These are phyloP conservation scores for Vitis riparia DNA, from an alignment of 164 flowering plant genomes.

Conservation along the genomic window DNA sequence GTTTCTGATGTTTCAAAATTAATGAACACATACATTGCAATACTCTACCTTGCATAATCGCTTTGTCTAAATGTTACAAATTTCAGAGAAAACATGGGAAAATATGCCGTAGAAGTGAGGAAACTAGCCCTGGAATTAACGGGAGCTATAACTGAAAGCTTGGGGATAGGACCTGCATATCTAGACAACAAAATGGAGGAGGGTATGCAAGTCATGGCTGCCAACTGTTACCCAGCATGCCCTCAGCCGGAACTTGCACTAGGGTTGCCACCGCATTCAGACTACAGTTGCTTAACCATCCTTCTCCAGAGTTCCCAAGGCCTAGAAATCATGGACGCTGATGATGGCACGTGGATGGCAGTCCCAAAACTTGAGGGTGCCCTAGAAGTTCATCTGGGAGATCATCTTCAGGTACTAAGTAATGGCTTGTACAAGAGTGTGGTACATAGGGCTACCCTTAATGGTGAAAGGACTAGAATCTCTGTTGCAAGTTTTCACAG, in stretches of 20 bases:
- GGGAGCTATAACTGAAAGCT: constrained; percentile 44
- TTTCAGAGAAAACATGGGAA: constrained; percentile 54
- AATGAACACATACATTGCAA: too few relatives aligned
- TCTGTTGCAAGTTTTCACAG: constrained; percentile 52
- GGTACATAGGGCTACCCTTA: constrained; percentile 45
- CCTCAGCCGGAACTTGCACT: constrained; percentile 36
- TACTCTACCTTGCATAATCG: background rate
- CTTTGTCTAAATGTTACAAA: background rate
- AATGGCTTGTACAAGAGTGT: constrained; percentile 53
- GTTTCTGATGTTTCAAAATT: too few relatives aligned
- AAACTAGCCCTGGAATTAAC: constrained; percentile 34
- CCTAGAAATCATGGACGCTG: constrained; percentile 33
- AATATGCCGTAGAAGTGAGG: constrained; percentile 28
- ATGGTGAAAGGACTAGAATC: constrained; percentile 27
- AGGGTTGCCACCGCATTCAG: constrained; percentile 64
- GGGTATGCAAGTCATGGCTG: constrained; percentile 51
- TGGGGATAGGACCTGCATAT: constrained; percentile 39
- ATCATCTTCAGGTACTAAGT: constrained; percentile 57
- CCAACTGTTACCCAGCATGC: constrained; percentile 58
- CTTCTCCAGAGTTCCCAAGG: constrained; percentile 48
- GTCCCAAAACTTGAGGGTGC: constrained; percentile 35
- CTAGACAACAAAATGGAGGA: constrained; percentile 27
- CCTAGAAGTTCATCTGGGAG: constrained; percentile 50
- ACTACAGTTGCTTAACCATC: constrained; percentile 48
- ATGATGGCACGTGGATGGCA: constrained; percentile 28